Evolutionary conservation across 2,329 filamentous ascomycete species (phyloP), one percentile per base, ranked within the genome.

Genomic region (Beauveria rudraprayagi): DNA sequence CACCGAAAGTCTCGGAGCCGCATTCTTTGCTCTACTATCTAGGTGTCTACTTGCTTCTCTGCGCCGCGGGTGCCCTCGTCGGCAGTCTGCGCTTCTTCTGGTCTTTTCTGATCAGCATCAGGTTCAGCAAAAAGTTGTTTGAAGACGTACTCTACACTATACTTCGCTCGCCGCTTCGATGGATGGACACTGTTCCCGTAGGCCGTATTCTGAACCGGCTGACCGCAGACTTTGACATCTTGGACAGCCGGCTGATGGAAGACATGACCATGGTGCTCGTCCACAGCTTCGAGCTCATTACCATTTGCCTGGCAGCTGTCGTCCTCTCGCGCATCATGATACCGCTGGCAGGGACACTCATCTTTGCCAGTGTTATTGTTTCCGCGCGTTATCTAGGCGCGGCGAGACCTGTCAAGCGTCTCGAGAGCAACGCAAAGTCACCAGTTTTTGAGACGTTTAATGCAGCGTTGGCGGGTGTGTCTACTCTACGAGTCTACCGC

Each of bases 371-470:
- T 64, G 67, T 83, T 16, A 72, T 82, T 62, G 81, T 86, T 60
- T 86, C 84, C 1, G 67, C 78, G 2, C 76, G 76, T 34, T 94
- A 90, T 68, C 78, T 93, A 3, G 74, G 80, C 17, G 89, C 83
- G 1, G 89, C 89, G 0, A 80, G 90, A 41, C 88, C 91, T 26
- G 80, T 89, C 62, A 93, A 92, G 74, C 81, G 90, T 5, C 80
- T 93, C 1, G 90, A 93, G 71, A 90, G 86, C 65, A 90, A 82
- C 3, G 83, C 85, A 61, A 92, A 91, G 71, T 90, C 86, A 0
- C 90, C 90, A 0, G 84, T 93, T 1, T 92, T 91, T 66, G 89
- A 92, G 70, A 85, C 90, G 63, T 92, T 92, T 67, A 87, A 86
- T 9, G 85, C 87, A 1, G 84, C 88, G 0, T 79, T 93, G 9